Base-by-base conservation (phyloP, 2,329 filamentous ascomycete species). In the Diaporthe sp. region DNA sequence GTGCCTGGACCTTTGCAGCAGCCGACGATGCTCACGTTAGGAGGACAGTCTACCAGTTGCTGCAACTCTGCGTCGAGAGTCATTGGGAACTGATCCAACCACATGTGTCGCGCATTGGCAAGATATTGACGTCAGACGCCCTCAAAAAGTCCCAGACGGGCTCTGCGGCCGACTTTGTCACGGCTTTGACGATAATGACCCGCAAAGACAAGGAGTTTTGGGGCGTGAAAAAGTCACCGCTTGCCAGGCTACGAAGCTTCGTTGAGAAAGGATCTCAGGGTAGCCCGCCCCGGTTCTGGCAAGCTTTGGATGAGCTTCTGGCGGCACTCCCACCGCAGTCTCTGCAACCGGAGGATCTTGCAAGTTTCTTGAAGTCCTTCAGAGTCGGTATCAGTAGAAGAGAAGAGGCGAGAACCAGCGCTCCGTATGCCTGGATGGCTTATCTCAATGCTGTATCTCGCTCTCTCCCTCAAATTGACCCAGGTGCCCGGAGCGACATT, bases 181-280 rank as follows among this genome's bases (percentile, higher is more conserved):
- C 91, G 61, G 89, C 92, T 1, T 82, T 98, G 68, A 87, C 91
- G 13, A 86, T 88, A 15, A 84, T 98, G 72, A 96, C 95, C 0
- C 84, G 86, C 42, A 82, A 82, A 17, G 89, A 92, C 67, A 92
- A 95, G 1, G 88, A 91, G 22, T 87, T 96, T 13, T 99, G 97
- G 97, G 93, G 92, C 1, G 87, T 89, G n/a, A 90, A 91, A 77
- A 90, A 89, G 74, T 84, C 89, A 1, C 87, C 90, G 0, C 78
- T 90, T 2, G 85, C 86, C 5, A 85, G 93, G 31, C 83, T 99
- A 5, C 89, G 90, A 68, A 87, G 91, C 12, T 97, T 97, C 79
- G 86, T 98, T 9, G 92, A 94, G 77, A 94, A 92, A 79, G 96
- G 97, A 3, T 98, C 96, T 0, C 94, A 98, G 80, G 91, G 92